Conservation (phyloP, 2,329 filamentous ascomycete genomes). For the Blumeria hordei region DNA sequence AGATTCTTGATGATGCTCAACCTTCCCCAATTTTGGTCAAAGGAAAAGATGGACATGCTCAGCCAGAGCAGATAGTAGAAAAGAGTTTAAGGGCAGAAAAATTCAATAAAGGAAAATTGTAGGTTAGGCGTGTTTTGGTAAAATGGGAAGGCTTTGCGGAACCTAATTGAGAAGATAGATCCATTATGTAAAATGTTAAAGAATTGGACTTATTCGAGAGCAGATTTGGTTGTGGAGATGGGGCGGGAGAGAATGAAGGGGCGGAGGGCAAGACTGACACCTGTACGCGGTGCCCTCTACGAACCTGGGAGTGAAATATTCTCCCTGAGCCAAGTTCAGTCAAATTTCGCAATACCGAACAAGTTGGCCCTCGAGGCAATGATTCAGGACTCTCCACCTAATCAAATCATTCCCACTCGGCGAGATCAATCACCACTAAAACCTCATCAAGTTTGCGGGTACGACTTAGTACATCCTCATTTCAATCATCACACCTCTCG, state of each 20-base stretch:
- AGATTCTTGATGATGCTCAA: not conserved
- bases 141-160: not conserved
- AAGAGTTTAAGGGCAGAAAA: not conserved
- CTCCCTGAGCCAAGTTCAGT: no score
- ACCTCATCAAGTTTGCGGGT: no score
- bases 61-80: not conserved
- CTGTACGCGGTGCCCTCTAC: no score
- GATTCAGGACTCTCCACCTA: no score
- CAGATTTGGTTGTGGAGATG: not conserved
- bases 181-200: not conserved
- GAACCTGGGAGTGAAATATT: no score
- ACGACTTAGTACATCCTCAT: no score
- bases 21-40: not conserved
- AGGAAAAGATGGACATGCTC: not conserved
- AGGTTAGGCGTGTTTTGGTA: not conserved
- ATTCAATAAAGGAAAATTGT: not conserved
- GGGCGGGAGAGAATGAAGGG: not conserved
- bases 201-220: not conserved
- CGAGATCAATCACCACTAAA: no score
- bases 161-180: not conserved
- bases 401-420: no score
- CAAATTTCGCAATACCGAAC: no score
- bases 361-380: no score
- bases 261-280: no score
- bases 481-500: no score